Evolutionary conservation across 1,139 yeast genomes (phyloP), one percentile per base, ranked within the genome.

Genomic region (Entelexis paramagnoliae): DNA sequence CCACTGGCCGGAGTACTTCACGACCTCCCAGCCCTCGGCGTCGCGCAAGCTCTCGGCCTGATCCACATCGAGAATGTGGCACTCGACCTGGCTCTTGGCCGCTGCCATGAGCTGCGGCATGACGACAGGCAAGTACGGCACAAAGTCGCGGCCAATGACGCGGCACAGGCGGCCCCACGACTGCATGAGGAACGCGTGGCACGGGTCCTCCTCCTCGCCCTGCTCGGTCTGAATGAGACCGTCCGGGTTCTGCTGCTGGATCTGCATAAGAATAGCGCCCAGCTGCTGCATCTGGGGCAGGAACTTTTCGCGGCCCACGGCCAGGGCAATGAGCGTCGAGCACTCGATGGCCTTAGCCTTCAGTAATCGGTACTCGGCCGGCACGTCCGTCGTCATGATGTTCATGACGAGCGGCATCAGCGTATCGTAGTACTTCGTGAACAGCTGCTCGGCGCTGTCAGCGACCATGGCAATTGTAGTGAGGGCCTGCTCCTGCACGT

Each of bases 381-480:
- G 93, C 67, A 83, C 77, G 59, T 87, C 94, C 9, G 91, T 73
- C 44, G 75, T 78, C 69, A 91, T 73, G 22, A 91, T 95, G 58
- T 82, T 80, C 53, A 88, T 73, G 58, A 91, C 74, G 59, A 88
- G 72, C 11, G 96, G 96, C 95, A 93, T 91, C 66, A 91, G 76
- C 5, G 96, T 84, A 65, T 88, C 96, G 66, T 89, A 91, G 66
- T 91, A 91, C 69, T 89, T 89, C 61, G 81, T 76, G 65, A 91
- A 91, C 65, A 83, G 84, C 60, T 77, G 77, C 66, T 88, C 88
- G 2, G 98, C 96, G n/a, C 96, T 95, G 69, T 91, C 98, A 1
- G 98, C 98, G 60, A 91, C 91, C 59, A 89, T 86, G 29, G 98
- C 96, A 67, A 91, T 89, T 0, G 98, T 91, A 4, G 97, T 89